These are phyloP conservation scores for Calocybe gangraenosa DNA, from an alignment of 768 basidiomycete genomes.

Conservation along the genomic window DNA sequence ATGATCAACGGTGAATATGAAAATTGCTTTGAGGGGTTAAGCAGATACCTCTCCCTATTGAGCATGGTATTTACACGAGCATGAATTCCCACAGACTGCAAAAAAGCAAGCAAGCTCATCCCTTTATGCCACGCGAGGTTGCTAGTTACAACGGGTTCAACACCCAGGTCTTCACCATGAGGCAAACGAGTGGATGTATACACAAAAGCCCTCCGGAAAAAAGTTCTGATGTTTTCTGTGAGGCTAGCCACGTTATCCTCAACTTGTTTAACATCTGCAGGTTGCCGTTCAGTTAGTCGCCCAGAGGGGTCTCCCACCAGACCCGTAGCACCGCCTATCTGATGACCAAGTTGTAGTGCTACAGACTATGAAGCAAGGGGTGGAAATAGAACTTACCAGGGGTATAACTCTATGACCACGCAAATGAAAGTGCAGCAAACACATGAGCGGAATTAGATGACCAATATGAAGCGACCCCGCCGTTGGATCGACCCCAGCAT, in stretches of 20 bases:
- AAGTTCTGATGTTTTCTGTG: slow-evolving; percentile 57
- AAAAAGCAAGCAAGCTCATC: slow-evolving; percentile 76
- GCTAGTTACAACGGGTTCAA: slow-evolving; percentile 31
- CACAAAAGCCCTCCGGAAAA: slow-evolving; percentile 62
- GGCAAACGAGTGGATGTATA: slow-evolving; percentile 48
- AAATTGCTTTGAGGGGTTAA: neutral
- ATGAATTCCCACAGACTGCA: slow-evolving; percentile 75
- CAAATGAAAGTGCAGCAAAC: slow-evolving; percentile 81
- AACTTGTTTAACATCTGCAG: slow-evolving; percentile 56
- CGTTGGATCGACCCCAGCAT: slow-evolving; percentile 92
- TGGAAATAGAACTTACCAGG: slow-evolving; percentile 53
- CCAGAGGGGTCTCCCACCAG: slow-evolving; percentile 98
- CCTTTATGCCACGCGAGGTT: slow-evolving; percentile 75
- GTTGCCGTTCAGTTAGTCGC: slow-evolving; percentile 72
- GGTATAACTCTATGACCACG: slow-evolving; percentile 82
- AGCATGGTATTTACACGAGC: slow-evolving; percentile 89
- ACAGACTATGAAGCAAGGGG: neutral
- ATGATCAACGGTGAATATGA: neutral
- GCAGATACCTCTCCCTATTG: slow-evolving; percentile 72
- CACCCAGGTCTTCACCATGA: slow-evolving; percentile 13
- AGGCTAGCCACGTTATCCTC: slow-evolving; percentile 64
- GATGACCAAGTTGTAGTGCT: slow-evolving; percentile 8
- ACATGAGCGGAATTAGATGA: slow-evolving; percentile 86
- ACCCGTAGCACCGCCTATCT: slow-evolving; percentile 97
- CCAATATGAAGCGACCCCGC: slow-evolving; percentile 89